Base-by-base conservation (phyloP, 1,139 yeast genomes). In the Pneumocystis jirovecii region DNA sequence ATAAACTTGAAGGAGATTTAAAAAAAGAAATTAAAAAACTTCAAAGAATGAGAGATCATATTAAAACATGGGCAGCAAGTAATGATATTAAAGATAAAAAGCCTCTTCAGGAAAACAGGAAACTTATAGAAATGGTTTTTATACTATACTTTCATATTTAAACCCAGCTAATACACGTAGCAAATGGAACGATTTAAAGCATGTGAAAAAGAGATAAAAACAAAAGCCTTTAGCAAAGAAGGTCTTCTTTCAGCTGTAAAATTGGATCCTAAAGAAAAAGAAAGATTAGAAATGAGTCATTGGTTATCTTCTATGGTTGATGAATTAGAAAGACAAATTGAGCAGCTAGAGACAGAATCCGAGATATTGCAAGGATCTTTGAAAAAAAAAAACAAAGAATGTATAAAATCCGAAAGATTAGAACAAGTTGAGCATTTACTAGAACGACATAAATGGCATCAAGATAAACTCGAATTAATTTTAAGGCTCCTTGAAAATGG, bases 141-240 rank as follows among this genome's bases (percentile, higher is more conserved):
- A 70, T 61, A 12, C 21, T 59, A 29, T 63, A 50, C 34, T 62
- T 35, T 60, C 42, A 64, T 17, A n/a, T n/a, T 44, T 50, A 15
- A 10, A 40, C 34, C 29, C n/a, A 44, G 34, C 40, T 17, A 45
- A 34, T 73, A 68, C 74, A 81, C 66, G 73, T 68, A 82, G 73
- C 96, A 95, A 66, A 93, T 93, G 99, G 98, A 95, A 76, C 83
- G 93, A 71, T 95, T 95, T 77, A 95, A 95, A 75, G 93, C 93
- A 65, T 88, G 91, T 70, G 99, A 95, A 75, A 89, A 91, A 77
- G 85, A 87, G 71, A 87, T 90, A 84, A 95, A 95, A 77, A 91
- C 96, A 50, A 95, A 95, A 75, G 97, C 96, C 66, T 95, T 89
- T 74, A 86, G 96, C 60, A 89, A 89, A 74, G 98, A 93, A 76